Percentiles rank a stretch among this genome's conserved stretches.
These are phyloP conservation scores for Tausonia pullulans DNA, from an alignment of 1,284 basidiomycete species.

Conservation along the genomic window DNA sequence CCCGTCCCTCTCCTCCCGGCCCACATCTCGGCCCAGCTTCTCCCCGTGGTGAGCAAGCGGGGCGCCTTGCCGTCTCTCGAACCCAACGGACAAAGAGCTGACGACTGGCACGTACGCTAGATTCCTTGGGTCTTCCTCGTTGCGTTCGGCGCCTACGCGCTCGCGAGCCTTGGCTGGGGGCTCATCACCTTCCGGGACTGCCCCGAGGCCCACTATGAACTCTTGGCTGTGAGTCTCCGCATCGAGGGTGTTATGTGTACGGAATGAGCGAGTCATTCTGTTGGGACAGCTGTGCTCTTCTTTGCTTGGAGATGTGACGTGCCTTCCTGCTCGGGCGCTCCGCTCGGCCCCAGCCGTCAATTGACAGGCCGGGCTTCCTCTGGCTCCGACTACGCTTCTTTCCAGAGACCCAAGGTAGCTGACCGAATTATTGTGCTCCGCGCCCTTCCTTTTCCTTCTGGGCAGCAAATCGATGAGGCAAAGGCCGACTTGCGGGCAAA, in stretches of 20 bases:
- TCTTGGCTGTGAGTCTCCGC: slow-evolving; percentile 44
- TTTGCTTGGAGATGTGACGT: slow-evolving; percentile 8
- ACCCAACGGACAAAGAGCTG: neutral
- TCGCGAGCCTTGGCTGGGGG: slow-evolving; percentile 59
- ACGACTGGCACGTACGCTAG: slow-evolving; percentile 31
- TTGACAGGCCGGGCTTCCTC: too few species aligned
- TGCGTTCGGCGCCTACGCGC: slow-evolving; percentile 59
- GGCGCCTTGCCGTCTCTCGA: neutral
- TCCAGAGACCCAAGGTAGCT: too few species aligned
- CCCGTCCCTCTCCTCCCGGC: slow-evolving; percentile 48
- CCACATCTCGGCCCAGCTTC: slow-evolving; percentile 39
- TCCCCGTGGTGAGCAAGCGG: slow-evolving; percentile 47
- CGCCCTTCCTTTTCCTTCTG: neutral
- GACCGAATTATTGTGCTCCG: neutral
- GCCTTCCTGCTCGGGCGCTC: neutral
- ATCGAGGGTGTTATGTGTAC: too few species aligned
- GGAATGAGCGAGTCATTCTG: too few species aligned
- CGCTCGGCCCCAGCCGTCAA: neutral
- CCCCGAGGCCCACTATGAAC: slow-evolving; percentile 59
- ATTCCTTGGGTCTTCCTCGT: slow-evolving; percentile 67
- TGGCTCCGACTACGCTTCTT: too few species aligned
- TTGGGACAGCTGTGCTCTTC: neutral
- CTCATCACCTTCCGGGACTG: slow-evolving; percentile 59
- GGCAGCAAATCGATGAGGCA: slow-evolving; percentile 53
- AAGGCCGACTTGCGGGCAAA: slow-evolving; percentile 55